phyloP scores from a whole-genome alignment of 345 rosid genomes.

The Hypericum perforatum region DNA sequence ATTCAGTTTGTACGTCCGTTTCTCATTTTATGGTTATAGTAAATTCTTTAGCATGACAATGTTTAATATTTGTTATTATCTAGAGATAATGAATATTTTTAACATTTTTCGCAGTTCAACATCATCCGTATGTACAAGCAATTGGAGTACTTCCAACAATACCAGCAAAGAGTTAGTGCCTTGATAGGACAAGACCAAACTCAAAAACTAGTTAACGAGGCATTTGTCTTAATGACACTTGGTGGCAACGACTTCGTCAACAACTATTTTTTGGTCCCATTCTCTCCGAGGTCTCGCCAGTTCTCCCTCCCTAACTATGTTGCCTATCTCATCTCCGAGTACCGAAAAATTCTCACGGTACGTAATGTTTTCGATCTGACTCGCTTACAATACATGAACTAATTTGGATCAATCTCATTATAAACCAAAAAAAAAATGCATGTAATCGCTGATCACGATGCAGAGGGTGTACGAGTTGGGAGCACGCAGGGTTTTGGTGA shows the following conservation, averaged over 20 bases:
- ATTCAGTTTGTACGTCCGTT: constrained; percentile 60
- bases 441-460: neutral
- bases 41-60: neutral
- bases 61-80: neutral
- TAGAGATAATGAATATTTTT: too few species aligned
- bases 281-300: constrained; percentile 72
- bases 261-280: constrained; percentile 73
- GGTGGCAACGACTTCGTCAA: constrained; percentile 84
- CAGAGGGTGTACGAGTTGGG: constrained; percentile 19
- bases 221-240: constrained; percentile 54
- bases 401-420: too few species aligned
- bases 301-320: constrained; percentile 47
- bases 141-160: constrained; percentile 44
- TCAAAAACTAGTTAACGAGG: constrained; percentile 35
- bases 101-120: constrained; percentile 42
- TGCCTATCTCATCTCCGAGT: constrained; percentile 50
- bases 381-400: too few species aligned
- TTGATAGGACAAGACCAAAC: constrained; percentile 36
- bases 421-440: neutral
- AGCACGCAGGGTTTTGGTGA: constrained; percentile 18
- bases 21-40: neutral
- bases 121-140: constrained; percentile 52
- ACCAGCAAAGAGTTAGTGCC: constrained; percentile 46
- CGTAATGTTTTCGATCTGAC: constrained; percentile 8
- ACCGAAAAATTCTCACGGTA: constrained; percentile 35